Percentiles rank a stretch among this genome's conserved stretches.
Evolutionary conservation across 2,329 filamentous ascomycete genomes (phyloP).

Genomic region (Ophiostoma sp.): DNA sequence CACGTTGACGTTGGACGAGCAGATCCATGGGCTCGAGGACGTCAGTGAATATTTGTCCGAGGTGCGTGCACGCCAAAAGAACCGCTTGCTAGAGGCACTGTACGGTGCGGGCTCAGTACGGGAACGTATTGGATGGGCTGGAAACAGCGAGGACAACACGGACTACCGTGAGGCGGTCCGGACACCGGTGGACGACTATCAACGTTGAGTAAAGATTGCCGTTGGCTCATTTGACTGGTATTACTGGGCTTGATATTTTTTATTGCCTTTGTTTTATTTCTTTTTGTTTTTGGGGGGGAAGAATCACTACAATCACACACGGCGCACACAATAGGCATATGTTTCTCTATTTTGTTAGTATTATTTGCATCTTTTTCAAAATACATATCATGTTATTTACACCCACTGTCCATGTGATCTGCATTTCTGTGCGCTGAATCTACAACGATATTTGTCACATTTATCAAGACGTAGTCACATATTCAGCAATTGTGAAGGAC

Average conservation of each 20-base stretch:
- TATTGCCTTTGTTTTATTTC: neutral
- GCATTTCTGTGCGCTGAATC: neutral
- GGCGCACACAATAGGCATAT: neutral
- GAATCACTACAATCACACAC: neutral
- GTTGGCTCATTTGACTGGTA: neutral
- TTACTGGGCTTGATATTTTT: neutral
- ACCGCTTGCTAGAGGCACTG: slow-evolving; percentile 76
- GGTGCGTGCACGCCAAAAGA: slow-evolving; percentile 77
- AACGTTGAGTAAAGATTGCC: neutral
- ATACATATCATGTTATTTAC: neutral
- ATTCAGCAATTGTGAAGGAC: neutral
- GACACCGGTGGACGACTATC: neutral
- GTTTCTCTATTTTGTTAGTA: neutral
- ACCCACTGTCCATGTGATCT: neutral
- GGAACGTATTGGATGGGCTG: slow-evolving; percentile 7
- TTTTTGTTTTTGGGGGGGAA: neutral
- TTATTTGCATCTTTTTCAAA: neutral
- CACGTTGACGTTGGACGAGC: slow-evolving; percentile 75
- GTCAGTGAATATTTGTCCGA: slow-evolving; percentile 76
- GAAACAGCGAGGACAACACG: neutral
- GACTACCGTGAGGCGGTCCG: neutral
- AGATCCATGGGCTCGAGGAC: slow-evolving; percentile 78
- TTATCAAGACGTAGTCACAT: neutral
- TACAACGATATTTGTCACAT: neutral
- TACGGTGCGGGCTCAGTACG: slow-evolving; percentile 54